Percentiles rank a stretch among this genome's conserved stretches.
These are phyloP conservation scores for Pavlovales sp. DNA, from an alignment of 208 protist genomes.

Conservation along the genomic window DNA sequence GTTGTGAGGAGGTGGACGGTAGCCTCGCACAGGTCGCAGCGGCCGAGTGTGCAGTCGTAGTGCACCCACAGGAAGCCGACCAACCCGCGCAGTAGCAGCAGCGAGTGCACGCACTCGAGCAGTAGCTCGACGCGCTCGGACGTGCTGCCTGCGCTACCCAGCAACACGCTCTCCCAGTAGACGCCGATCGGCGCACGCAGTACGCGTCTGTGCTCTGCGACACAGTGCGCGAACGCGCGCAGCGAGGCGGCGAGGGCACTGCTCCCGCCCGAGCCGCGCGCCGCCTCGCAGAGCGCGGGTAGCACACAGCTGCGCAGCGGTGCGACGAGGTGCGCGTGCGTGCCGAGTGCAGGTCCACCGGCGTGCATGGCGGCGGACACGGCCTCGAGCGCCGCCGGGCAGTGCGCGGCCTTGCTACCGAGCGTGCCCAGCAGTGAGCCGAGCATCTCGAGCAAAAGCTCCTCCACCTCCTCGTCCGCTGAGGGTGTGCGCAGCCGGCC, in stretches of 20 bases:
- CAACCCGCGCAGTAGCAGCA: background rate
- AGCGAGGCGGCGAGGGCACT: no score
- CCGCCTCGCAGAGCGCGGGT: background rate
- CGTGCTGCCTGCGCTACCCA: background rate
- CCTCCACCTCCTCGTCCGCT: no score
- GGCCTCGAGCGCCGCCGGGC: background rate
- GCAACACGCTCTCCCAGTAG: background rate
- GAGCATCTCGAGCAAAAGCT: background rate
- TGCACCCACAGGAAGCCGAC: background rate
- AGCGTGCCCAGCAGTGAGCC: background rate
- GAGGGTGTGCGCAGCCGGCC: no score
- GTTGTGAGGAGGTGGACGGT: background rate
- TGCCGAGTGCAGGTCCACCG: background rate
- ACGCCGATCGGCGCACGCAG: no score
- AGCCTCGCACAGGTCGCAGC: background rate
- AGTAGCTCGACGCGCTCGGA: background rate
- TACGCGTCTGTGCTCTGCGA: no score
- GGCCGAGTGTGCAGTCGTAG: background rate
- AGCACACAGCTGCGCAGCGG: background rate
- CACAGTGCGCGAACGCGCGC: no score
- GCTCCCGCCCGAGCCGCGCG: no score
- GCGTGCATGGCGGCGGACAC: background rate
- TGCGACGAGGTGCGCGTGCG: background rate
- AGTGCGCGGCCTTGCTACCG: background rate
- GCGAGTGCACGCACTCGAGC: background rate